These are phyloP conservation scores for Solanum hybrid DNA, from an alignment of 305 asterid species.

Conservation along the genomic window DNA sequence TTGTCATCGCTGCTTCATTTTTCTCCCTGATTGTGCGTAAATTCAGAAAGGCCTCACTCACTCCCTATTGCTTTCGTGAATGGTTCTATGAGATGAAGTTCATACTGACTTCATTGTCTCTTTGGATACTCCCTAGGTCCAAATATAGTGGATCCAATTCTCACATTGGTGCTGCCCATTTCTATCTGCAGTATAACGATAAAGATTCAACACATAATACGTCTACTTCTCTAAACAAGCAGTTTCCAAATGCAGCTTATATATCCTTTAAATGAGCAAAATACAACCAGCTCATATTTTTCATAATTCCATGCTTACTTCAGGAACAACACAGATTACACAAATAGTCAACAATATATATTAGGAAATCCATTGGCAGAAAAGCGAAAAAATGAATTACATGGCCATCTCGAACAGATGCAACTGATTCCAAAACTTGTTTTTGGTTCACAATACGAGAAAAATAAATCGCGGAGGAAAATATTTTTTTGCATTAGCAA, in stretches of 20 bases:
- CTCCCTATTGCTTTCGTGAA: not conserved
- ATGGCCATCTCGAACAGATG: not conserved
- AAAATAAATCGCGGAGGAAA: not conserved
- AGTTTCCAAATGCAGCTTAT: not conserved
- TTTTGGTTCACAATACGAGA: not conserved
- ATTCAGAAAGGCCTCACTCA: not conserved
- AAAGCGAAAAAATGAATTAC: not conserved
- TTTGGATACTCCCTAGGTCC: slow-evolving; percentile 78
- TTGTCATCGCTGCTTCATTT: not conserved
- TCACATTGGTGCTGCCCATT: slow-evolving; percentile 81
- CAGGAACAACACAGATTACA: not conserved
- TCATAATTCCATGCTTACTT: not conserved
- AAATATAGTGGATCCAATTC: slow-evolving; percentile 84
- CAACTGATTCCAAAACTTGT: not conserved
- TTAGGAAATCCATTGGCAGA: not conserved
- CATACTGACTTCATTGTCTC: slow-evolving; percentile 22
- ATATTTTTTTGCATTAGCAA: not conserved
- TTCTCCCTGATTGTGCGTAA: not conserved
- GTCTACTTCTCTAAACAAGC: not conserved
- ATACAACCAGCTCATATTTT: not conserved
- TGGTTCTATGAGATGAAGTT: not conserved
- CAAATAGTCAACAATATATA: not conserved
- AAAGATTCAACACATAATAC: not conserved
- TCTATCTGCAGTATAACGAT: slow-evolving; percentile 50
- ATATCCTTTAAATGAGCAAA: not conserved